phyloP scores from a whole-genome alignment of 495 filamentous ascomycete species.

The Xylaria acuta region DNA sequence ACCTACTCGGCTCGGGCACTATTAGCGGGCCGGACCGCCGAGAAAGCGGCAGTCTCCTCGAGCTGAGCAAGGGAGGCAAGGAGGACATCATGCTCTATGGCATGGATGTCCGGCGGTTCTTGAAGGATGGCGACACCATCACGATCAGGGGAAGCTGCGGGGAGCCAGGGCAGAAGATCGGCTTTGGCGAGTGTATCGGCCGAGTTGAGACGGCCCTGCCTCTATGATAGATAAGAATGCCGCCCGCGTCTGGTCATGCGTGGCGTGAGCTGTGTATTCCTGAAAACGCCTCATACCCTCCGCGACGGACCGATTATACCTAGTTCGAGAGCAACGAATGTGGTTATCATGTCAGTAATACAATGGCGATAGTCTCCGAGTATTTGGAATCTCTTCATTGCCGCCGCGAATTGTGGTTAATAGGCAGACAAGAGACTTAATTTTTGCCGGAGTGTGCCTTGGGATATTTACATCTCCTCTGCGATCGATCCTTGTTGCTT shows the following conservation, averaged over 20 bases:
- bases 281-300: not conserved
- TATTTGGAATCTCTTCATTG: conserved; percentile 1
- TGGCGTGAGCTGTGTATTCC: not conserved
- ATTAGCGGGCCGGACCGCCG: conserved; percentile 74
- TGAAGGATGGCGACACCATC: conserved; percentile 85
- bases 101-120: conserved; percentile 74
- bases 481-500: not conserved
- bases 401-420: not conserved
- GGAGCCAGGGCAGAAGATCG: conserved; percentile 65
- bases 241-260: not conserved
- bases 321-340: not conserved
- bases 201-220: conserved; percentile 50
- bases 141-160: conserved; percentile 70
- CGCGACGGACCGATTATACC: not conserved
- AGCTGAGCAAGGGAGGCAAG: conserved; percentile 74
- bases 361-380: not conserved
- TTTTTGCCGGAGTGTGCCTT: not conserved
- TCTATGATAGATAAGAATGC: conserved; percentile 14
- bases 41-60: conserved; percentile 77
- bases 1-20: conserved; percentile 87
- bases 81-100: conserved; percentile 68
- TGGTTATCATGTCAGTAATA: not conserved
- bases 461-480: not conserved
- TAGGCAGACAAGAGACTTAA: not conserved
- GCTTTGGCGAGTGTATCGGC: conserved; percentile 76